Evolutionary conservation across 2,329 filamentous ascomycete species (phyloP).

Genomic region (Falciphora oryzae): DNA sequence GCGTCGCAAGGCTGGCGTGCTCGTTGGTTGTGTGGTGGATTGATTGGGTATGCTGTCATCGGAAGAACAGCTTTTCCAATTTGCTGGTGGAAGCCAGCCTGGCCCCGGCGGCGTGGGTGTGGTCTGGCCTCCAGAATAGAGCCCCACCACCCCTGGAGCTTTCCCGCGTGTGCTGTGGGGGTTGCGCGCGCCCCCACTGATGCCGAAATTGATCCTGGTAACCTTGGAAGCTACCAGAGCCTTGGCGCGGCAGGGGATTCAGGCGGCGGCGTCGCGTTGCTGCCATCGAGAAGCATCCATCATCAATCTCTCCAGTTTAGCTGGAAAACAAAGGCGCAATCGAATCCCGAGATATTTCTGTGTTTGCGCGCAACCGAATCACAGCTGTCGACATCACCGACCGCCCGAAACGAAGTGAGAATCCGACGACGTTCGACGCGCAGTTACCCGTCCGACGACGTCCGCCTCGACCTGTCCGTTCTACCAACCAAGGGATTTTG

Average conservation of each 20-base stretch:
- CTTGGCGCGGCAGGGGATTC: neutral
- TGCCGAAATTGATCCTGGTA: neutral
- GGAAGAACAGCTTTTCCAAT: slow-evolving; percentile 13
- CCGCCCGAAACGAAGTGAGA: too few species aligned
- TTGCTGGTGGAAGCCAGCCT: neutral
- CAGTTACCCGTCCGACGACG: too few species aligned
- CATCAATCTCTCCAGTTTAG: neutral
- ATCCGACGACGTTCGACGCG: too few species aligned
- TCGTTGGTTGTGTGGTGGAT: neutral
- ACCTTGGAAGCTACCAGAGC: neutral
- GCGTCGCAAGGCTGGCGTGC: neutral
- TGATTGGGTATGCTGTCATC: slow-evolving; percentile 14
- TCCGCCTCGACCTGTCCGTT: neutral
- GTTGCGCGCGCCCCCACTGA: neutral
- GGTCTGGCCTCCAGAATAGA: too few species aligned
- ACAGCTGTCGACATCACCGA: neutral
- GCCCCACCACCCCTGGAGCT: neutral
- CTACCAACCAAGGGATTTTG: neutral
- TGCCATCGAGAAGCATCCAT: neutral
- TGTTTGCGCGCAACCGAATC: neutral
- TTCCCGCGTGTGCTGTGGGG: neutral
- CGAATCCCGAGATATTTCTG: neutral
- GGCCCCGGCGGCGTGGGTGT: too few species aligned
- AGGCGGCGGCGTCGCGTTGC: too few species aligned
- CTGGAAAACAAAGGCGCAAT: neutral